Evolutionary conservation across 1,139 yeast genomes (phyloP).

Genomic region (Yamadazyma oceani): DNA sequence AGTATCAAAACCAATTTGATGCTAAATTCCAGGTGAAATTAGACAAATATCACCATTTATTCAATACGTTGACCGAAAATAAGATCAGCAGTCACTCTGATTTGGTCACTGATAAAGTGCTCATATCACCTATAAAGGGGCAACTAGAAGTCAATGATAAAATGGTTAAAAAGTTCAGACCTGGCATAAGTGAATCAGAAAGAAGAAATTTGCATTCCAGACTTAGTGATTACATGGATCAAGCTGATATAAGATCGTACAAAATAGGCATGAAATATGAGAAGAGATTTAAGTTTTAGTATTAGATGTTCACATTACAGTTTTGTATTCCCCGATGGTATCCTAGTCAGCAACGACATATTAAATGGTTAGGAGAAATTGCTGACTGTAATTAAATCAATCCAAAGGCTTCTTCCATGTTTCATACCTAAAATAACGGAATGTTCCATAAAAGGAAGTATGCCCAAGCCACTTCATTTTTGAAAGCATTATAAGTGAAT

Average conservation of each 20-base stretch:
- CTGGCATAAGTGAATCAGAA: constrained; percentile 27
- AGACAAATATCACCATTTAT: constrained; percentile 17
- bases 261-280: constrained; percentile 33
- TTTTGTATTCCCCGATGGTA: too few relatives aligned
- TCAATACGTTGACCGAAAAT: constrained; percentile 18
- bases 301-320: not conserved
- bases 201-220: constrained; percentile 31
- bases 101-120: constrained; percentile 20
- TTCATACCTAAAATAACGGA: too few relatives aligned
- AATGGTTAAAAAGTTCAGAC: constrained; percentile 10
- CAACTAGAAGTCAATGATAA: constrained; percentile 9
- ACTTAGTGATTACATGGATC: constrained; percentile 30
- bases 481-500: too few relatives aligned
- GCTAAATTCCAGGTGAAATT: constrained; percentile 23
- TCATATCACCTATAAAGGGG: constrained; percentile 6
- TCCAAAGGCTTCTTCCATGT: too few relatives aligned
- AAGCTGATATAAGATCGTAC: constrained; percentile 21
- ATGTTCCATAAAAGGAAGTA: too few relatives aligned
- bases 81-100: constrained; percentile 37
- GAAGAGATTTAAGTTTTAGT: constrained; percentile 21
- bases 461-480: too few relatives aligned
- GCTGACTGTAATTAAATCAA: too few relatives aligned
- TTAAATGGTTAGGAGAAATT: too few relatives aligned
- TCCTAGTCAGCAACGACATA: too few relatives aligned
- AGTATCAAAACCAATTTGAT: constrained; percentile 27